These are phyloP conservation scores for Kentomonas sorsogonicus DNA, from an alignment of 208 protist genomes.

Conservation along the genomic window DNA sequence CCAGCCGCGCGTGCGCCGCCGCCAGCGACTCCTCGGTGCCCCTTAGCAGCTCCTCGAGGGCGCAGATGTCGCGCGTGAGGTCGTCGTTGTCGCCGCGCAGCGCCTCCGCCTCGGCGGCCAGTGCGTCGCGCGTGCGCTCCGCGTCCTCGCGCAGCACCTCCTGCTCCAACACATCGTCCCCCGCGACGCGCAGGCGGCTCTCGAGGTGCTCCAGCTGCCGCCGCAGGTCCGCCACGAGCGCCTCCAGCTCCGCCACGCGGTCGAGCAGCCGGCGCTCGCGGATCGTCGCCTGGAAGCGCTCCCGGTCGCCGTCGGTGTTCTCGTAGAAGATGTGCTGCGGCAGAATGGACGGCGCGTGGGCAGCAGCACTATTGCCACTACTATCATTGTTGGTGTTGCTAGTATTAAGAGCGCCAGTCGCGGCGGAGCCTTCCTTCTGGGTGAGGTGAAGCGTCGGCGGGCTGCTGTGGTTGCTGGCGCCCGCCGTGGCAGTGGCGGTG, in stretches of 20 bases:
- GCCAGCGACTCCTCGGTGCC: conserved; percentile 45
- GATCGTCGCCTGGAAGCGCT: conserved; percentile 44
- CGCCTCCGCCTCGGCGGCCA: conserved; percentile 29
- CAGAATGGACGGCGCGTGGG: background rate
- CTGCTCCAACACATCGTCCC: conserved; percentile 52
- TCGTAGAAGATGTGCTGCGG: conserved; percentile 29
- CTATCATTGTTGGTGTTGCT: too few species aligned
- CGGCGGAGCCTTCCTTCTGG: too few species aligned
- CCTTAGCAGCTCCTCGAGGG: conserved; percentile 37
- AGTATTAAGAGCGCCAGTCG: too few species aligned
- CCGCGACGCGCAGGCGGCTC: conserved; percentile 53
- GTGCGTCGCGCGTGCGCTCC: conserved; percentile 33
- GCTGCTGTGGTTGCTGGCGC: background rate
- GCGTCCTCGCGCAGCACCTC: conserved; percentile 38
- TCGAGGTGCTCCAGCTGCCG: conserved; percentile 37
- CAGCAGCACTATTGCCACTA: too few species aligned
- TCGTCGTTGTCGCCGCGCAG: conserved; percentile 30
- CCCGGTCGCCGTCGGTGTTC: conserved; percentile 46
- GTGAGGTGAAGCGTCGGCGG: background rate
- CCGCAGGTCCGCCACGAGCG: conserved; percentile 39
- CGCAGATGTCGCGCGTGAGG: conserved; percentile 32
- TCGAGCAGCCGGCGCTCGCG: conserved; percentile 46
- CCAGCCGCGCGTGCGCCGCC: conserved; percentile 32
- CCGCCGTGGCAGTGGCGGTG: too few species aligned
- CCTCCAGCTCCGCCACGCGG: conserved; percentile 49